Conservation (phyloP, 139 green algal genomes). For the Chlamydomonas schloesseri region DNA sequence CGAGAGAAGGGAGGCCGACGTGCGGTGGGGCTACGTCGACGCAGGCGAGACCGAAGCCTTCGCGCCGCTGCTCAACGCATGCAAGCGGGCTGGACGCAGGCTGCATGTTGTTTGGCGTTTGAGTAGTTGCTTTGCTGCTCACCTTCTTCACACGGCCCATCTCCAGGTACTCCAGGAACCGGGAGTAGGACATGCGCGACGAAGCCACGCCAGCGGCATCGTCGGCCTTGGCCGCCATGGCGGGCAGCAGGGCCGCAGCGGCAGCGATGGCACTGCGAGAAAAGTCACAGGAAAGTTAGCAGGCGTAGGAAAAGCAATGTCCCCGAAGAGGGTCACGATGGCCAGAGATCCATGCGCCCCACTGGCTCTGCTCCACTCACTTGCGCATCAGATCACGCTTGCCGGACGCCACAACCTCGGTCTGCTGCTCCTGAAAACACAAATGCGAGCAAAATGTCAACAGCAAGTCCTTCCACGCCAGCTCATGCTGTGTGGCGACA, state of each 20-base stretch:
- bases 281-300: not conserved
- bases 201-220: slow-evolving; percentile 86
- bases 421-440: not conserved
- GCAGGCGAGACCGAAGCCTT: too few relatives aligned
- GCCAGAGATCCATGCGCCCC: not conserved
- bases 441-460: not conserved
- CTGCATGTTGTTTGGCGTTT: too few relatives aligned
- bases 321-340: not conserved
- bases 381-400: slow-evolving; percentile 54
- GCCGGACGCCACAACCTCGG: not conserved
- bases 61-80: too few relatives aligned
- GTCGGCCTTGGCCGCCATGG: slow-evolving; percentile 42
- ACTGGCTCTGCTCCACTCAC: not conserved
- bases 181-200: slow-evolving; percentile 99
- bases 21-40: too few relatives aligned
- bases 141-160: slow-evolving; percentile 99
- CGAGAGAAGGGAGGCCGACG: too few relatives aligned
- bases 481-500: too few relatives aligned
- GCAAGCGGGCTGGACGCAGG: too few relatives aligned
- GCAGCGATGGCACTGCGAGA: slow-evolving; percentile 44
- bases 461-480: too few relatives aligned
- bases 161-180: slow-evolving; percentile 99
- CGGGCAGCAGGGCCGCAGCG: not conserved
- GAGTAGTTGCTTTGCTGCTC: too few relatives aligned
- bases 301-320: too few relatives aligned